phyloP scores from a whole-genome alignment of 2,329 filamentous ascomycete species.

The Calonectria fujianensis region DNA sequence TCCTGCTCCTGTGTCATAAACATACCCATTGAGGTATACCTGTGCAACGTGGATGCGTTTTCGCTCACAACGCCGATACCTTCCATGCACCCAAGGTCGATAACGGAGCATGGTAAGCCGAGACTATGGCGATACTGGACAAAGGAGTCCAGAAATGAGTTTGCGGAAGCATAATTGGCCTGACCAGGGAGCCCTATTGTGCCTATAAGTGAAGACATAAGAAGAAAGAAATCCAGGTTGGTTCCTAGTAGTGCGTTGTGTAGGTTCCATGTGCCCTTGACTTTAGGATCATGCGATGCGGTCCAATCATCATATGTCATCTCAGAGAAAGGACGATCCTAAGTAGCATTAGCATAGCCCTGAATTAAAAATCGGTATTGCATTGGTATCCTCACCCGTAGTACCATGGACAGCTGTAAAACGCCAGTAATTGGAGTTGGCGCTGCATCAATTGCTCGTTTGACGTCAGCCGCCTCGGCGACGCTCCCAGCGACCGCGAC shows the following conservation, averaged over 20 bases:
- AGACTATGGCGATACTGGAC: conserved; percentile 58
- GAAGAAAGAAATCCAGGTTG: conserved; percentile 61
- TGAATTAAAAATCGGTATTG: too few species aligned
- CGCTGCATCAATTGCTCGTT: conserved; percentile 44
- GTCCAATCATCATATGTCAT: conserved; percentile 61
- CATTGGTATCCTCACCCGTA: neutral
- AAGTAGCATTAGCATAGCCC: neutral
- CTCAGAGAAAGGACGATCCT: conserved; percentile 46
- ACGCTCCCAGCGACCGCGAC: conserved; percentile 59
- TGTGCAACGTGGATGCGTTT: too few species aligned
- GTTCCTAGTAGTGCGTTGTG: conserved; percentile 46
- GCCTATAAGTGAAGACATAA: conserved; percentile 58
- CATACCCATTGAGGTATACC: too few species aligned
- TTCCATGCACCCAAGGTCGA: neutral
- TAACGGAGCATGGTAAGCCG: conserved; percentile 50
- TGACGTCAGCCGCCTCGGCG: conserved; percentile 52
- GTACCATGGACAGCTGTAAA: conserved; percentile 34
- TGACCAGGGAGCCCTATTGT: conserved; percentile 59
- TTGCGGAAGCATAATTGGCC: conserved; percentile 64
- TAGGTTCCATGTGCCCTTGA: conserved; percentile 60
- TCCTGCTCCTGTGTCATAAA: too few species aligned
- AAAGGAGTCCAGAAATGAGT: conserved; percentile 63
- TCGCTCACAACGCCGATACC: too few species aligned
- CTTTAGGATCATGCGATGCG: conserved; percentile 55
- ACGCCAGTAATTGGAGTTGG: conserved; percentile 25